Conservation (phyloP, 2,329 filamentous ascomycete species). For the Verticillium dahliae region DNA sequence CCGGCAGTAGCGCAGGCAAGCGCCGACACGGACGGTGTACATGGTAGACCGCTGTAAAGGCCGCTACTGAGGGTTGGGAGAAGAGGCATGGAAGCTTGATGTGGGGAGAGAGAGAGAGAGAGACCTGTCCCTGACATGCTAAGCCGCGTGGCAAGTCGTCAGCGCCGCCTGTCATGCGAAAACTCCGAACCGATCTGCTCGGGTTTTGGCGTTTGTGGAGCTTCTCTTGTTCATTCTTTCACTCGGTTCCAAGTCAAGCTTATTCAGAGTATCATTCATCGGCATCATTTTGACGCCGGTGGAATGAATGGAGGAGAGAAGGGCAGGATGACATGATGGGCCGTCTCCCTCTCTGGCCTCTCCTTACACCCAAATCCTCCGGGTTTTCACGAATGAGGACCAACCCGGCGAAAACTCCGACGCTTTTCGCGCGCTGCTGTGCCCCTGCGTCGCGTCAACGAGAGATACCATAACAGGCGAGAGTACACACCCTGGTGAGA, state of each 20-base stretch:
- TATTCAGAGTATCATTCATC: not conserved
- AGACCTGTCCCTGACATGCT: not conserved
- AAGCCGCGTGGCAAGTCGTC: not conserved
- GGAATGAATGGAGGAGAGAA: not conserved
- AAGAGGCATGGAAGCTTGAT: too few relatives aligned
- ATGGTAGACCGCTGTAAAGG: too few relatives aligned
- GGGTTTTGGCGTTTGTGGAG: too few relatives aligned
- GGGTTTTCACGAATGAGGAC: not conserved
- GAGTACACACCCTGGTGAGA: too few relatives aligned
- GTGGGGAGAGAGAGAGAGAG: not conserved
- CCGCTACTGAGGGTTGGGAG: too few relatives aligned
- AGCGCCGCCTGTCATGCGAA: too few relatives aligned
- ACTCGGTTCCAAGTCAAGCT: not conserved
- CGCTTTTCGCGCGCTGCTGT: not conserved
- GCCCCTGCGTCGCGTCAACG: not conserved
- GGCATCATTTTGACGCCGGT: not conserved
- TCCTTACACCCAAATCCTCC: too few relatives aligned
- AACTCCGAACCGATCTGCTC: too few relatives aligned
- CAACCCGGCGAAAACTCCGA: not conserved
- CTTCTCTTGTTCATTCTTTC: too few relatives aligned
- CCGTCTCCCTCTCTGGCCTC: too few relatives aligned
- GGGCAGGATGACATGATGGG: too few relatives aligned
- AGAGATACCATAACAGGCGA: not conserved
- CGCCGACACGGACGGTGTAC: too few relatives aligned
- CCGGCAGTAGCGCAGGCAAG: not conserved